Base-by-base conservation (phyloP, 768 basidiomycete genomes). In the Russula olivacea region DNA sequence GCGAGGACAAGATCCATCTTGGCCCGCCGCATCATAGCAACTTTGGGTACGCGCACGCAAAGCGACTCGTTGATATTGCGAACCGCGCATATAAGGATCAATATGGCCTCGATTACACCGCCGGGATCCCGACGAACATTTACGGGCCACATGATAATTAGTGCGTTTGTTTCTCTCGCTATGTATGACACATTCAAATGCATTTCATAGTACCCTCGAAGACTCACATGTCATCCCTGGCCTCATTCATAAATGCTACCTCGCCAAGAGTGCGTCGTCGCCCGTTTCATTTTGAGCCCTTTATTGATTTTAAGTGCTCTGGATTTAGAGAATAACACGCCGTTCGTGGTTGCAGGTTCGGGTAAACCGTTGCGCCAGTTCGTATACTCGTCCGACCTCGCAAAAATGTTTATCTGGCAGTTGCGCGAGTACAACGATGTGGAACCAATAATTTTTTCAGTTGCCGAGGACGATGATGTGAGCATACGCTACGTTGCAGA, bases 321-420 rank as follows among this genome's bases (percentile, higher is more conserved):
- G 19, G 30, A 19, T n/a, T 4, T 14, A 52, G 51, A 52, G 32
- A 52, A 52, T 34, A 19, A 19, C 4, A 52, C 51, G 17, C 51
- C 51, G 10, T 52, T 52, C 6, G 51, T 52, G 8, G 51, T 52
- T 30, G 32, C 51, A 5, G 51, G 51, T 21, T n/a, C 51, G 6
- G 51, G 51, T 5, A 52, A 52, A 32, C 51, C 51, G n/a, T 21
- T 52, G 51, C 51, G 51, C 32, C 51, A 52, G 11, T 52, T 52
- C 17, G 51, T 52, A 9, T 52, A 10, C 32, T 34, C 51, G 32
- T 8, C 15, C 1, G 51, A 52, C 32, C 32, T 52, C n/a, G 51
- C 51, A 52, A 52, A 38, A 14, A 38, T 38, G 52, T 38, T 54
- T 2, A 54, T 36, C 15, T 38, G 52, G 34, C n/a, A 54, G 21